A percentile compares a stretch with the other conserved stretches of the same genome.
Evolutionary conservation across 805 yeast species (phyloP).

Genomic region (Lachancea nothofagi): DNA sequence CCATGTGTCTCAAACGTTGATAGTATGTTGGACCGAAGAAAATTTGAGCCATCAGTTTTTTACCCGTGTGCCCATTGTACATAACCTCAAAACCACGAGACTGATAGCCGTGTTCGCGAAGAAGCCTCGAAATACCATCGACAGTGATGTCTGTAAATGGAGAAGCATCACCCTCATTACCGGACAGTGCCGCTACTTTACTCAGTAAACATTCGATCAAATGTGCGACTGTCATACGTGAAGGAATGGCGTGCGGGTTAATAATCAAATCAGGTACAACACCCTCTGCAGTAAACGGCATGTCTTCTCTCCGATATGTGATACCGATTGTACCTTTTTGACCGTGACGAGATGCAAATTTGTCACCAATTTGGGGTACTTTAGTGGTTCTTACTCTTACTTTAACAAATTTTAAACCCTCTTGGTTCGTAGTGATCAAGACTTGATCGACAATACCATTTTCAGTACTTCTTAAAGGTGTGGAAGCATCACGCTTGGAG

Average conservation of each 20-base stretch:
- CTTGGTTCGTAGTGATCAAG: conserved; percentile 92
- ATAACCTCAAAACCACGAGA: conserved; percentile 97
- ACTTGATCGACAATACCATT: conserved; percentile 98
- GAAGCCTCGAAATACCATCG: conserved; percentile 86
- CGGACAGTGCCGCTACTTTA: conserved; percentile 90
- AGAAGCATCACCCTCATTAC: conserved; percentile 98
- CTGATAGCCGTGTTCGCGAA: conserved; percentile 94
- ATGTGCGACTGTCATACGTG: conserved; percentile 99
- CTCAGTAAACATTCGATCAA: conserved; percentile 95
- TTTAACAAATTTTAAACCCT: conserved; percentile 94
- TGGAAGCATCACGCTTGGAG: conserved; percentile 97
- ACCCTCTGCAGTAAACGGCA: conserved; percentile 97
- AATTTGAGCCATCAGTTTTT: conserved; percentile 94
- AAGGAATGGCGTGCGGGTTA: conserved; percentile 99
- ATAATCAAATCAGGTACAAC: conserved; percentile 95
- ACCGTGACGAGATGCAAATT: conserved; percentile 99
- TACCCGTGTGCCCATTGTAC: conserved; percentile 99
- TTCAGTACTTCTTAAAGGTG: conserved; percentile 94
- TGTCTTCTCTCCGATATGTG: conserved; percentile 95
- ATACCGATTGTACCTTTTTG: conserved; percentile 99
- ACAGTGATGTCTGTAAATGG: conserved; percentile 98
- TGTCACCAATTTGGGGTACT: conserved; percentile 98
- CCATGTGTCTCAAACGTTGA: conserved; percentile 98
- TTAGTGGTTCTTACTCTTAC: conserved; percentile 99
- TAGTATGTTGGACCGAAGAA: conserved; percentile 99